Evolutionary conservation across 2,329 filamentous ascomycete genomes (phyloP), one percentile per base, ranked within the genome.

Genomic region (Ceratocystis papillata): DNA sequence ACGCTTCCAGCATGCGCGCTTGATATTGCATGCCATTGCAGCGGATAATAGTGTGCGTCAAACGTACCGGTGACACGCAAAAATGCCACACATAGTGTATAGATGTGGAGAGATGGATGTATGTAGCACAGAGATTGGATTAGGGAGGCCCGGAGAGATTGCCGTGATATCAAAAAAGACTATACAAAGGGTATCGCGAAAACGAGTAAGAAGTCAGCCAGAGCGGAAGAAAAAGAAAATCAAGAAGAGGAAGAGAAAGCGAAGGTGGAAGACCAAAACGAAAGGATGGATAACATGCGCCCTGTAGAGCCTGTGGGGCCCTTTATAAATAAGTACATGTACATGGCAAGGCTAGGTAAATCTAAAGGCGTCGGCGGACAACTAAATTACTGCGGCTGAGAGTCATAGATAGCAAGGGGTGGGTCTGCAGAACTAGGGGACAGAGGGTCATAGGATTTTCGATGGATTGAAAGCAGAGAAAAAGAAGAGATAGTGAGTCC

Each of bases 81-180:
- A 96, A 75, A 96, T 96, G 78, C 91, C 91, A 87, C 91, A 96
- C 91, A 96, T 96, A 73, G 76, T 88, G 44, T 59, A 55, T 59
- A 22, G 22, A 57, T 20, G 50, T 15, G 53, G 12, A 30, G 28
- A 22, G 4, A 15, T 20, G 15, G 50, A 25, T 15, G 22, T n/a
- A 57, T 28, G 53, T 33, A 28, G 53, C 53, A 17, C 53, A n/a
- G 30, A 20, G 53, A 25, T 53, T 28, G 53, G 53, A 57, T 33
- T 33, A 57, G 53, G 53, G 30, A 57, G 22, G 53, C 22, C 22
- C 12, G 28, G 30, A 28, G 28, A 57, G 28, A 25, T 30, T 57
- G 53, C n/a, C 10, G 53, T 15, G 28, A 28, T 33, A 28, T 10
- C 53, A 57, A 25, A 28, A 28, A 17, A 57, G 25, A 57, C 28